phyloP scores from a whole-genome alignment of 805 yeast genomes.

The Schizosaccharomyces cryophilus region DNA sequence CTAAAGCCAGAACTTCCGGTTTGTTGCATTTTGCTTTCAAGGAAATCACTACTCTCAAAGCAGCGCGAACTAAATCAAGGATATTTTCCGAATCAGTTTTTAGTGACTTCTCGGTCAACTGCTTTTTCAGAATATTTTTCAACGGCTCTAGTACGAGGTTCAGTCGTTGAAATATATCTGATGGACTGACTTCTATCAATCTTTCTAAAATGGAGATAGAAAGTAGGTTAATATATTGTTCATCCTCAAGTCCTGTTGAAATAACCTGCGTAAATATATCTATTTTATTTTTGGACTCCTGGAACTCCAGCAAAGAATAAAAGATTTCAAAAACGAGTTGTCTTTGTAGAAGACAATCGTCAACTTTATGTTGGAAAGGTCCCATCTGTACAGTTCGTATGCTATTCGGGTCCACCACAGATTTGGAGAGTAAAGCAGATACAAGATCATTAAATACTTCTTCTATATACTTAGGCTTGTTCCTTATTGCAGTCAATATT shows the following conservation, averaged over 20 bases:
- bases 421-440: constrained; percentile 20
- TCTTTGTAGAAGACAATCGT: constrained; percentile 49
- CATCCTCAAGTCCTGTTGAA: constrained; percentile 33
- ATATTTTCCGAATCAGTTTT: constrained; percentile 39
- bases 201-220: constrained; percentile 23
- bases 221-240: constrained; percentile 32
- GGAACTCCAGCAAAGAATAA: constrained; percentile 21
- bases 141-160: constrained; percentile 16
- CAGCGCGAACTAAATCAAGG: constrained; percentile 19
- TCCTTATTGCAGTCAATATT: background rate
- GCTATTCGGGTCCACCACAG: constrained; percentile 29
- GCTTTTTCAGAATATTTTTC: constrained; percentile 21
- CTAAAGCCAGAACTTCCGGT: background rate
- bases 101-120: constrained; percentile 35
- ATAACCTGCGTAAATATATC: constrained; percentile 18
- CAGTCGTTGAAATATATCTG: constrained; percentile 8
- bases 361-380: constrained; percentile 62
- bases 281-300: background rate
- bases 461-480: background rate
- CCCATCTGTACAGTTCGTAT: constrained; percentile 57
- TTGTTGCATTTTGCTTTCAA: background rate
- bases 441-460: background rate
- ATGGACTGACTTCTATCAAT: constrained; percentile 16
- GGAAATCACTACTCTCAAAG: constrained; percentile 13
- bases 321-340: constrained; percentile 48